Evolutionary conservation across 345 rosid genomes (phyloP), one percentile per base, ranked within the genome.

Genomic region (Eucalyptus camaldulensis): DNA sequence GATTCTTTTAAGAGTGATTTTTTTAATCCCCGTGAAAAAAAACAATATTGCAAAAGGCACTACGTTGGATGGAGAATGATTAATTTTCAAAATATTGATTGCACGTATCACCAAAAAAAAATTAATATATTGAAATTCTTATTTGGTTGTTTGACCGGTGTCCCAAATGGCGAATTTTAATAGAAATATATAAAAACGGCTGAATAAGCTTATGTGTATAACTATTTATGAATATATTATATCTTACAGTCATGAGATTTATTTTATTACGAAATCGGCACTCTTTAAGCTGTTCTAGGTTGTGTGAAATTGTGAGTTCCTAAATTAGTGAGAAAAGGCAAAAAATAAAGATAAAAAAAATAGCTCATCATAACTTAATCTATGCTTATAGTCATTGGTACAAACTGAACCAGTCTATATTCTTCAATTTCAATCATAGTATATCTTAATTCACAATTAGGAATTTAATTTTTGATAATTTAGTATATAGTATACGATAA

Each of bases 21-120:
- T 65, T 65, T 15, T 7, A 29, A 62, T 62, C 33, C 76, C 76
- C 10, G 3, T 2, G 37, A 65, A 65, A 65, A n/a, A 1, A 65
- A n/a, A 65, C 21, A 4, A 3, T 4, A 65, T 65, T 0, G 4
- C 3, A 0, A 13, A 4, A n/a, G 21, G 19, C 76, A 3, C 37
- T 7, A 7, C 16, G 37, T n/a, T 65, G 14, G n/a, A 14, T 65
- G 31, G 37, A 65, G 9, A n/a, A n/a, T 65, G 16, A 9, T n/a
- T 15, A 14, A n/a, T n/a, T 65, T 65, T 65, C 33, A 65, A n/a
- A 65, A 65, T 65, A 65, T n/a, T 4, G 33, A 65, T 65, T n/a
- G 19, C 72, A 65, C 2, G 8, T n/a, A 7, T 65, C 76, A 15
- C 33, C 6, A 2, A 6, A 27, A 7, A 7, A 29, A 65, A n/a